These are phyloP conservation scores for Tripterygium wilfordii DNA, from an alignment of 177 flowering plant species.

Conservation along the genomic window DNA sequence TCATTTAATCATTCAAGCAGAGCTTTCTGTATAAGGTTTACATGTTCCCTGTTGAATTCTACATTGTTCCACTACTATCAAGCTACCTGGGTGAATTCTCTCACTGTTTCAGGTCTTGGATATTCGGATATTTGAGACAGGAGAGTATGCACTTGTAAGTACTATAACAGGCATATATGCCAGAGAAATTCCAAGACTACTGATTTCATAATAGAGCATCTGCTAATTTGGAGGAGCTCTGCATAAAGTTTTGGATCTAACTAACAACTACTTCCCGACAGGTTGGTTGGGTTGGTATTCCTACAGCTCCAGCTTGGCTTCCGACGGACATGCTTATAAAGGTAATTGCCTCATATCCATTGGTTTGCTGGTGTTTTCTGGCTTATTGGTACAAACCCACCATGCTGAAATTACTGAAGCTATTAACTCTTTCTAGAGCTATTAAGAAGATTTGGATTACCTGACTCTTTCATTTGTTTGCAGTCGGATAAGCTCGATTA, in stretches of 20 bases:
- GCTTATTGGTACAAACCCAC: background rate
- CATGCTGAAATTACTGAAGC: background rate
- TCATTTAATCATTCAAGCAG: background rate
- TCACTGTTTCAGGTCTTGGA: constrained; percentile 62
- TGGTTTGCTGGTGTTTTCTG: background rate
- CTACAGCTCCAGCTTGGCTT: constrained; percentile 98
- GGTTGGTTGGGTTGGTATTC: constrained; percentile 92
- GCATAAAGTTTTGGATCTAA: background rate
- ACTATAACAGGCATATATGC: no score
- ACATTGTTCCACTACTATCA: no score
- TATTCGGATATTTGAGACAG: constrained; percentile 76
- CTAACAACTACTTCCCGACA: constrained; percentile 11
- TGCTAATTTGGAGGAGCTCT: background rate
- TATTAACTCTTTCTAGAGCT: background rate
- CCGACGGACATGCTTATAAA: constrained; percentile 92
- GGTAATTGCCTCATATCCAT: constrained; percentile 27
- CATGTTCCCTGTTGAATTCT: no score
- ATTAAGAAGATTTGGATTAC: background rate
- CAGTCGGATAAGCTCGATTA: constrained; percentile 85
- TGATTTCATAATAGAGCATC: background rate
- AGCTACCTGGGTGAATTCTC: no score
- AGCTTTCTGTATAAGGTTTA: no score
- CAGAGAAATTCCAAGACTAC: no score
- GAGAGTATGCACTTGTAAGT: constrained; percentile 89
- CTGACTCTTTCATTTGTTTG: constrained; percentile 11